Evolutionary conservation across 331 rosid species (phyloP), one percentile per base, ranked within the genome.

Genomic region (Acacia pycnantha): DNA sequence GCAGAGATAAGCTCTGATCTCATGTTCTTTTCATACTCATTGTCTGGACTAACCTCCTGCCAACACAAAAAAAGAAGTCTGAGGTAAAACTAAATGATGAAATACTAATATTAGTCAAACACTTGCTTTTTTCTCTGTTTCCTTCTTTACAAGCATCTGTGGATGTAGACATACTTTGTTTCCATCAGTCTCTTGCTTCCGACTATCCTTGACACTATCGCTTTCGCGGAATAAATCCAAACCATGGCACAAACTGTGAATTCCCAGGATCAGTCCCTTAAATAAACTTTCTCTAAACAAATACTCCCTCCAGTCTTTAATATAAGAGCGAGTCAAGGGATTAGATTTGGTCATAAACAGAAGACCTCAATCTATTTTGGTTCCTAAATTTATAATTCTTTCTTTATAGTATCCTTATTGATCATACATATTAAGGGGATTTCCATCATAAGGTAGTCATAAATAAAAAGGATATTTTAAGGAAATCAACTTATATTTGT

Each of bases 1-100:
- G 99, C 89, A 74, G 99, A 97, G 79, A 95, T 93, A 31, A 95
- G 97, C 79, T 95, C 99, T 2, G 94, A 87, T 90, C 99, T 90
- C 68, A 93, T 92, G 66, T 94, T 97, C 88, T 88, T 0, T 95
- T 95, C 99, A 59, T 92, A 93, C 81, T 92, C 91, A 7, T 95
- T 95, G 88, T 95, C 99, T 19, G 90, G 73, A 54, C 41, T 85
- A 69, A 88, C 85, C 85, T 95, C 98, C 98, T 95, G 88, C 79
- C 80, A 59, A 26, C 82, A 59, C 46, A 70, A 76, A 66, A 31
- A 53, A 4, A 19, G 59, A 71, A 53, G 59, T 82, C 8, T 72
- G 24, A 27, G 53, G 16, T 31, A 70, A 40, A 50, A 48, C 18
- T 33, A 51, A 16, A 18, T 18, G 6, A 51, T 18, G 22, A 51